Evolutionary conservation across 768 basidiomycete genomes (phyloP), one percentile per base, ranked within the genome.

Genomic region (Amanita muscaria): DNA sequence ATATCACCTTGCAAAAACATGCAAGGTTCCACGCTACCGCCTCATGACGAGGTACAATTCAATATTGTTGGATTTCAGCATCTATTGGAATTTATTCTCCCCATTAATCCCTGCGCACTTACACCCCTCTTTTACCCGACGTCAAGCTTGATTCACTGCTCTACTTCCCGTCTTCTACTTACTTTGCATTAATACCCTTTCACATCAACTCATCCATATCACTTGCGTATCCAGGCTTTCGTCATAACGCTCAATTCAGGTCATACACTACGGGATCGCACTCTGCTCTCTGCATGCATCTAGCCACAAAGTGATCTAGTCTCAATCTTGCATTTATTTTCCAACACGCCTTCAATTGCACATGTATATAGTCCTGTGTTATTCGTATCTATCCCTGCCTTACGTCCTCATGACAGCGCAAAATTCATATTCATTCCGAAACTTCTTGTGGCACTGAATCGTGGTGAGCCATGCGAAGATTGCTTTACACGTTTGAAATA

Each of bases 71-170:
- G n/a, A n/a, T n/a, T n/a, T n/a, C n/a, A n/a, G n/a, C 43, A 44
- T 44, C 24, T 44, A 36, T 36, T 29, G 25, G 30, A 34, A 38
- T 19, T 18, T 32, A 46, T 39, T 15, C 39, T 35, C 27, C n/a
- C 19, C 37, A 27, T 46, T 46, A 46, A 46, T 46, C 35, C 27
- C 44, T 32, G 39, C 31, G 35, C 44, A 39, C 44, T 19, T 35
- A 44, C 25, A 35, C 33, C 27, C 9, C 22, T 44, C 24, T 33
- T 34, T 24, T 35, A 22, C 37, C 25, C 23, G 37, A 25, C 43
- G 35, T 36, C 21, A 34, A 27, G 34, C n/a, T n/a, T n/a, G n/a
- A n/a, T n/a, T n/a, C 21, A 30, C 37, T 21, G 11, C 22, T 9
- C 37, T 37, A 27, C 27, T 30, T 39, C 6, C 27, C 12, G 27